Evolutionary conservation across 495 filamentous ascomycete genomes (phyloP), one percentile per base, ranked within the genome.

Genomic region (Neurospora hispaniola): DNA sequence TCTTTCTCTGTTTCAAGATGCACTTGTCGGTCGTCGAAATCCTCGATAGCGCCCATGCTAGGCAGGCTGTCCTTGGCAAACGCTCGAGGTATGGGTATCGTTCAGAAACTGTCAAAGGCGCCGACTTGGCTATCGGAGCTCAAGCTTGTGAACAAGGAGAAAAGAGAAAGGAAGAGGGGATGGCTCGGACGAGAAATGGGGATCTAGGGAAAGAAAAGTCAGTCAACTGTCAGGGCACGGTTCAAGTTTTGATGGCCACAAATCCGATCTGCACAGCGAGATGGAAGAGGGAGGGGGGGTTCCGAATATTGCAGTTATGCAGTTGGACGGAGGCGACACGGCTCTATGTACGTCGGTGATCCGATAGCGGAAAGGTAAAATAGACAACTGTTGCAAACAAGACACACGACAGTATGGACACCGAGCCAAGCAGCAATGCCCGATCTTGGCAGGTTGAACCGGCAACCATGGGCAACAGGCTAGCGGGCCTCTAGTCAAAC

Each of bases 11-110:
- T 85, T 68, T 88, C 86, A 73, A 84, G 76, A 66, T 86, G 82
- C 75, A 77, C 82, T 77, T 86, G 79, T 85, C 84, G 85, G 76
- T 89, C 87, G 83, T 88, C 84, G 81, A 88, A 89, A 72, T 87
- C 86, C 77, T 83, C 83, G 74, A 77, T 78, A 80, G 82, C 81
- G 81, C 84, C 87, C 87, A 89, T 89, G 85, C 84, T 86, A 88
- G 86, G 86, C 86, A 82, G 84, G 77, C 73, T 76, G 80, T 74
- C 73, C 76, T 74, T 76, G 75, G 77, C 74, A 76, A 72, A 71
- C 74, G 72, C 48, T 71, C 71, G 71, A 74, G 41, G 69, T 70
- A 54, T 66, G 54, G 54, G 54, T 66, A 66, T 66, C 54, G 54
- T 71, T 72, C 71, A 69, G 48, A 38, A 69, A 16, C 27, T 41